These are phyloP conservation scores for Ophiostoma montium DNA, from an alignment of 2,329 filamentous ascomycete species.

Conservation along the genomic window DNA sequence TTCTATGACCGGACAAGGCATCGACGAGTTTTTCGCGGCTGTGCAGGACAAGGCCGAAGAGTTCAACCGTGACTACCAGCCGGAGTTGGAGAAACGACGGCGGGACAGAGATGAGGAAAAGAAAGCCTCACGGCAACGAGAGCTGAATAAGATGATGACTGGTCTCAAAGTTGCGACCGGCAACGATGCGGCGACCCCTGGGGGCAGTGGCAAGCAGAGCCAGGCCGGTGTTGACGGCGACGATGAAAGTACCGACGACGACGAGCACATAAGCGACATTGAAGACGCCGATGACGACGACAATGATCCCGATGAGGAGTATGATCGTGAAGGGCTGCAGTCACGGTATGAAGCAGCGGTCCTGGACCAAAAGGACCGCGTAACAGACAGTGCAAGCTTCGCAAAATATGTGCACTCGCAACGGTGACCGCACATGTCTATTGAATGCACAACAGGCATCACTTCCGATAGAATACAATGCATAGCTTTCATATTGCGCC, in stretches of 20 bases:
- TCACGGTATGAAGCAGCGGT: conserved; percentile 66
- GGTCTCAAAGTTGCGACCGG: conserved; percentile 49
- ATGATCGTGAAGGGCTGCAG: conserved; percentile 52
- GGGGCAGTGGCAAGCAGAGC: conserved; percentile 17
- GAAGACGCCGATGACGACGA: conserved; percentile 44
- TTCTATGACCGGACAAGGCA: conserved; percentile 78
- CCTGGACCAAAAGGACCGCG: conserved; percentile 34
- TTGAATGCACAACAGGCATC: neutral
- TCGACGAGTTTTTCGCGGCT: conserved; percentile 86
- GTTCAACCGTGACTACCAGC: conserved; percentile 81
- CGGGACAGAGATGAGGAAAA: conserved; percentile 65
- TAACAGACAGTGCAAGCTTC: conserved; percentile 44
- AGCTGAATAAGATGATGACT: conserved; percentile 86
- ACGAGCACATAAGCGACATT: conserved; percentile 26
- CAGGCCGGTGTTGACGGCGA: conserved; percentile 18
- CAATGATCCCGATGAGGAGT: conserved; percentile 44
- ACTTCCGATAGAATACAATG: no score
- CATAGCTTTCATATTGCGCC: no score
- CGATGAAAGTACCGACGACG: conserved; percentile 27
- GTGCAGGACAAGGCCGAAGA: conserved; percentile 78
- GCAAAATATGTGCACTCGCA: conserved; percentile 43
- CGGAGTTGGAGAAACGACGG: conserved; percentile 70
- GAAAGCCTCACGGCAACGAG: conserved; percentile 56
- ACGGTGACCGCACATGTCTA: neutral
- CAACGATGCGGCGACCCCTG: no score